phyloP scores from a whole-genome alignment of 2,329 filamentous ascomycete genomes.

The Colletotrichum falcatum region DNA sequence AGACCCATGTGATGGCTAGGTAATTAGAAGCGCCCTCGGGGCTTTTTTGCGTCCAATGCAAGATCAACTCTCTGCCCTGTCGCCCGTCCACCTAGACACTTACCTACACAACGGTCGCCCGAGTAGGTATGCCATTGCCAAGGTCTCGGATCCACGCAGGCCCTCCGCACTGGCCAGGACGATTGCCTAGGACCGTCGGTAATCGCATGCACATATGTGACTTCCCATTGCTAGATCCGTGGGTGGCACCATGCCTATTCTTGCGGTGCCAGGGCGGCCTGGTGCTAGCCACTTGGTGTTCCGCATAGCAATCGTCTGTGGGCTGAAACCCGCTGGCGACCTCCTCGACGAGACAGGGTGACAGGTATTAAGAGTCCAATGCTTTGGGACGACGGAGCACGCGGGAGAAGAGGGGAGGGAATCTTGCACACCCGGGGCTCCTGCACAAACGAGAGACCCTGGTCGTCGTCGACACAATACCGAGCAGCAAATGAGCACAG shows the following conservation, averaged over 20 bases:
- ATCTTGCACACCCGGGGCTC: not conserved
- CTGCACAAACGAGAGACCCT: not conserved
- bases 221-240: constrained; percentile 49
- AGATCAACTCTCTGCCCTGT: constrained; percentile 2
- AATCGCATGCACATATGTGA: constrained; percentile 48
- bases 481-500: constrained; percentile 23
- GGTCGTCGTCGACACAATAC: constrained; percentile 16
- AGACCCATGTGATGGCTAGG: constrained; percentile 18
- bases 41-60: constrained; percentile 22
- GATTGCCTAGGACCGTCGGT: constrained; percentile 43
- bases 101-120: constrained; percentile 6
- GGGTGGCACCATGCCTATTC: constrained; percentile 42
- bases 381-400: constrained; percentile 30
- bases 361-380: constrained; percentile 17
- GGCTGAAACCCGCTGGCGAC: constrained; percentile 16
- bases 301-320: constrained; percentile 16
- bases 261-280: not conserved
- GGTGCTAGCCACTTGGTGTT: not conserved
- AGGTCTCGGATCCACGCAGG: constrained; percentile 30
- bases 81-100: no score
- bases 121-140: constrained; percentile 8
- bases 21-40: not conserved
- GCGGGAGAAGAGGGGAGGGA: not conserved
- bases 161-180: constrained; percentile 27
- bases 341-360: constrained; percentile 7